These are phyloP conservation scores for Plenodomus tracheiphilus DNA, from an alignment of 2,329 filamentous ascomycete genomes.

Conservation along the genomic window DNA sequence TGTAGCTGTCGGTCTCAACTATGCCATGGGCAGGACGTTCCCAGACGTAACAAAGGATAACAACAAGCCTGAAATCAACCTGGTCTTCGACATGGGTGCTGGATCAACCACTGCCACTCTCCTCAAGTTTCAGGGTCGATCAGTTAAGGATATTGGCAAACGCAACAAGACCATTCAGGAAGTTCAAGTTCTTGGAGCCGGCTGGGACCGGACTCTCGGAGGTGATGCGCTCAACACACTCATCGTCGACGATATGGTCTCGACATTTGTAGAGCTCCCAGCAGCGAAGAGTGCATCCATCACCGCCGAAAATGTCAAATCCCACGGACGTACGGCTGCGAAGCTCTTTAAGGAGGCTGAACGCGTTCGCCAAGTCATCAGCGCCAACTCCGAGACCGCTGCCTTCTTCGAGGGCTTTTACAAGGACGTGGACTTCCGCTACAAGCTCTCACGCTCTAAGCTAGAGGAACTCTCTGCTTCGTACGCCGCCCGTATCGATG, in stretches of 20 bases:
- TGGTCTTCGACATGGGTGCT: conserved; percentile 97
- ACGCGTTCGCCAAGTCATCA: conserved; percentile 82
- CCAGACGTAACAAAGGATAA: conserved; percentile 79
- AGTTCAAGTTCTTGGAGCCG: conserved; percentile 81
- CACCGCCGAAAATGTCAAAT: conserved; percentile 65
- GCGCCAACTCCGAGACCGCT: conserved; percentile 83
- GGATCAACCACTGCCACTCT: conserved; percentile 91
- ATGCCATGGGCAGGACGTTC: conserved; percentile 89
- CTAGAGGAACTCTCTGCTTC: conserved; percentile 78
- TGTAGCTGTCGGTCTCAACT: conserved; percentile 90
- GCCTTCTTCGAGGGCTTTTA: conserved; percentile 86
- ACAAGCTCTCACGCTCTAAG: conserved; percentile 77
- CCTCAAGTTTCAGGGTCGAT: conserved; percentile 84
- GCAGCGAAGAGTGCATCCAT: conserved; percentile 66
- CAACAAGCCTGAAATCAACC: conserved; percentile 79
- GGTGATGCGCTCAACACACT: conserved; percentile 87
- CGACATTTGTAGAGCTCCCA: conserved; percentile 71
- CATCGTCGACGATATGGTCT: conserved; percentile 86
- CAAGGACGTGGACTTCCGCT: conserved; percentile 90
- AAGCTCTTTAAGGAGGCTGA: conserved; percentile 95
- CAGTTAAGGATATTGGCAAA: conserved; percentile 87
- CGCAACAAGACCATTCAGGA: conserved; percentile 98
- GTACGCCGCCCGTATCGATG: conserved; percentile 69
- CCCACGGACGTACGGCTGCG: conserved; percentile 81
- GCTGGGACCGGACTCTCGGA: conserved; percentile 88